Conservation (phyloP, 805 yeast genomes). For the Ogataea paradorogensis region DNA sequence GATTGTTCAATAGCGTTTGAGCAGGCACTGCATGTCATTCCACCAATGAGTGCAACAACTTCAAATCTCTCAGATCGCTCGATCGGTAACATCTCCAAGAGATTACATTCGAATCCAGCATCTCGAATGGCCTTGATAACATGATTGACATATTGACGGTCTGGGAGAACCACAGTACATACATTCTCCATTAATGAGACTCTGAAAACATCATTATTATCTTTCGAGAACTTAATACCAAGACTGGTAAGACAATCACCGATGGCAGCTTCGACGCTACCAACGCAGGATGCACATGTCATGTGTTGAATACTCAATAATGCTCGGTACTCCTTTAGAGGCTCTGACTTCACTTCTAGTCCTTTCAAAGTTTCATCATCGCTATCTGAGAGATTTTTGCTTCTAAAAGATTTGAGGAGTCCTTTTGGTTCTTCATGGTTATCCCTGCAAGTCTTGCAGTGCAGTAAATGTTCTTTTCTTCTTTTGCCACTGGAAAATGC, state of each 20-base stretch:
- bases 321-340: conserved; percentile 41
- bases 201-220: conserved; percentile 14
- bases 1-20: conserved; percentile 53
- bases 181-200: conserved; percentile 45
- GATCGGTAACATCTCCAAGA: conserved; percentile 60
- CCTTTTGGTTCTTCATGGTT: conserved; percentile 16
- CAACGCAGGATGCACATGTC: conserved; percentile 61
- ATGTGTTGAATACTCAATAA: conserved; percentile 59
- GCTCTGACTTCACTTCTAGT: conserved; percentile 20
- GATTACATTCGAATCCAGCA: conserved; percentile 45
- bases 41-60: conserved; percentile 63
- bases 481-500: conserved; percentile 9
- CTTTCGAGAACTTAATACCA: conserved; percentile 15
- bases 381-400: conserved; percentile 10
- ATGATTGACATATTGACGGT: conserved; percentile 47
- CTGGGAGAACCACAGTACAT: conserved; percentile 51
- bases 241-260: conserved; percentile 23
- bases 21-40: conserved; percentile 73
- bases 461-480: conserved; percentile 36
- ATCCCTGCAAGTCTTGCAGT: conserved; percentile 42
- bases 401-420: not conserved
- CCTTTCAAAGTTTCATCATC: conserved; percentile 27
- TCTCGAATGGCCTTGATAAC: conserved; percentile 48
- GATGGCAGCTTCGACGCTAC: conserved; percentile 45
- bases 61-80: conserved; percentile 45